Evolutionary conservation across 2,329 filamentous ascomycete genomes (phyloP), one percentile per base, ranked within the genome.

Genomic region (Nothomitra cinnamomea): DNA sequence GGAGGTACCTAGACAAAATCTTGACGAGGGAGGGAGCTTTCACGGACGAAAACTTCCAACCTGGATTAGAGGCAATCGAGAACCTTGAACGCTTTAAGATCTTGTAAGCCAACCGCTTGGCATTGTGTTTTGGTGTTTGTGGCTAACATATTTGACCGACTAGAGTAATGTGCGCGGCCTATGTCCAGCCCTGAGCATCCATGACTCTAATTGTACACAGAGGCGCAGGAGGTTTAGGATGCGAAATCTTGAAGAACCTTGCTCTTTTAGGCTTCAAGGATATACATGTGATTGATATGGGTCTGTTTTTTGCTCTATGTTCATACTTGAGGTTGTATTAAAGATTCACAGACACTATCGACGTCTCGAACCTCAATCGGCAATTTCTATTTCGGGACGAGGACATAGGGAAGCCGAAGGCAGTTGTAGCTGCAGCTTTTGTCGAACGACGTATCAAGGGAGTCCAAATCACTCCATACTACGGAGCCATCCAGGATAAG

Each of bases 231-330:
- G 92, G 92, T 10, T 70, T 98, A 56, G 92, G 92, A 59, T 98
- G 92, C 62, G 92, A 98, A 66, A 94, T 98, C 45, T 73, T 98
- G 52, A 98, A 98, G 72, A 87, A 98, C 63, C 76, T 98, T 35
- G 92, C 92, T 42, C 76, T 98, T 52, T 95, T 90, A 1, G 88
- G 89, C 25, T 98, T 98, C 72, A 94, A 85, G 67, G 80, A 95
- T 63, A 95, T 98, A 60, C 88, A 98, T 71, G 92, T 98, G 56
- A 96, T 98, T 62, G 92, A 98, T 70, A 98, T 98, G 92, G 87
- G 85, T 84, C 69, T 55, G 74, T 64, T n/a, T 15, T 40, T 25
- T 19, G 28, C 52, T 41, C 6, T 8, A 21, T 17, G 15, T 22
- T 12, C 40, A 21, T 48, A 28, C 51, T 22, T 28, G 1, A 6